Percentiles rank a stretch among this genome's conserved stretches.
phyloP scores from a whole-genome alignment of 129 eudicot genomes.

The Pseudognaphalium luteoalbum region DNA sequence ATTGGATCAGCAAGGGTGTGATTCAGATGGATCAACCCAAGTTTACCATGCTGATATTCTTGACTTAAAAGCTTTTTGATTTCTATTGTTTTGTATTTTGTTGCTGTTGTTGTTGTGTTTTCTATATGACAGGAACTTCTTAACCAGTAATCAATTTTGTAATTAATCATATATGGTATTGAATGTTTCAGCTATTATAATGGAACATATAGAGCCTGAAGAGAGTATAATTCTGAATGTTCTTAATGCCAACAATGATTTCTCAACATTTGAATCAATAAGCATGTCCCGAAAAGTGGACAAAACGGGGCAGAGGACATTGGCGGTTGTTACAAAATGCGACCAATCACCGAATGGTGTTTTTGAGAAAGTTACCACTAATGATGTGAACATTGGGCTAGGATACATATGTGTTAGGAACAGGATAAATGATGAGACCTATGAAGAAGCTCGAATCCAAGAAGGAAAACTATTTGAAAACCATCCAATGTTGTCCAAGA shows the following conservation, averaged over 20 bases:
- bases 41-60: too few relatives aligned
- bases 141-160: neutral
- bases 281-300: neutral
- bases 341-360: neutral
- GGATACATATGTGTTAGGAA: neutral
- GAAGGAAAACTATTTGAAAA: neutral
- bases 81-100: too few relatives aligned
- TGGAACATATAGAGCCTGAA: neutral
- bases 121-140: neutral
- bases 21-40: too few relatives aligned
- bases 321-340: neutral
- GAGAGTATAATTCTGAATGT: neutral
- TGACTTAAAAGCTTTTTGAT: too few relatives aligned
- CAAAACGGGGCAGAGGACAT: neutral
- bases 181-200: neutral
- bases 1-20: too few relatives aligned
- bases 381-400: neutral
- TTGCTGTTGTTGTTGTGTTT: neutral
- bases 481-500: neutral
- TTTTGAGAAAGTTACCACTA: neutral
- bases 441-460: slow-evolving; percentile 1
- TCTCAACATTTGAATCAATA: neutral
- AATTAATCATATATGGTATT: neutral
- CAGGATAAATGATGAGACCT: neutral
- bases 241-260: neutral